Conservation (phyloP, 116 monocot species). For the Iris pallida region DNA sequence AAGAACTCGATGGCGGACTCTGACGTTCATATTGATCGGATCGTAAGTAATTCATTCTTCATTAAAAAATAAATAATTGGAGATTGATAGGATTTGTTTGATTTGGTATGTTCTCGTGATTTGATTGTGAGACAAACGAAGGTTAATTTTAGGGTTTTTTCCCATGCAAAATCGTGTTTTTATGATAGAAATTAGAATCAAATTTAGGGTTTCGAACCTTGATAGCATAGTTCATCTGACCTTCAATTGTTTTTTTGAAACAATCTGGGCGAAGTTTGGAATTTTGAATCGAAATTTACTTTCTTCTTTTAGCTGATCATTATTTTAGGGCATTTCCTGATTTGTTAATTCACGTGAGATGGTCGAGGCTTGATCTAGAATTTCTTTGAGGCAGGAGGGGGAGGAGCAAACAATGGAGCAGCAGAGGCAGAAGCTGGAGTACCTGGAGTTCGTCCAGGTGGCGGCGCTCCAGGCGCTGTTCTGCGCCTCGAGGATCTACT, state of each 20-base stretch:
- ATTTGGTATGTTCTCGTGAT: neutral
- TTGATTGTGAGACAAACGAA: neutral
- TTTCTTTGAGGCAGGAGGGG: neutral
- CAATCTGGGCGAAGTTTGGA: neutral
- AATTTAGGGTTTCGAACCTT: too few relatives aligned
- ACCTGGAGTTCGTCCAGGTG: slow-evolving; percentile 66
- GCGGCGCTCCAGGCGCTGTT: slow-evolving; percentile 57
- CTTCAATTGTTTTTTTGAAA: neutral
- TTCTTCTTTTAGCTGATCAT: neutral
- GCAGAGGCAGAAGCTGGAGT: slow-evolving; percentile 44
- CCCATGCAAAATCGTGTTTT: neutral
- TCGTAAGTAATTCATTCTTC: too few relatives aligned
- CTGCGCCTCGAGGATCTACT: slow-evolving; percentile 60
- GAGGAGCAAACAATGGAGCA: slow-evolving; percentile 18
- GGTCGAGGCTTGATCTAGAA: neutral
- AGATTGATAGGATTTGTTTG: neutral
- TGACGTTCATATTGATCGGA: slow-evolving; percentile 6
- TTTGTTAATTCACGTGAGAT: neutral
- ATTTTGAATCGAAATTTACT: neutral
- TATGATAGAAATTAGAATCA: too few relatives aligned
- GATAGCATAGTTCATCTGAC: too few relatives aligned
- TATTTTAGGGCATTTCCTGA: neutral
- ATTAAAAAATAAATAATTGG: too few relatives aligned
- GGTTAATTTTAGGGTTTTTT: neutral
- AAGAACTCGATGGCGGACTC: slow-evolving; percentile 25